These are phyloP conservation scores for Agaricales sp. DNA, from an alignment of 1,284 basidiomycete genomes.

Conservation along the genomic window DNA sequence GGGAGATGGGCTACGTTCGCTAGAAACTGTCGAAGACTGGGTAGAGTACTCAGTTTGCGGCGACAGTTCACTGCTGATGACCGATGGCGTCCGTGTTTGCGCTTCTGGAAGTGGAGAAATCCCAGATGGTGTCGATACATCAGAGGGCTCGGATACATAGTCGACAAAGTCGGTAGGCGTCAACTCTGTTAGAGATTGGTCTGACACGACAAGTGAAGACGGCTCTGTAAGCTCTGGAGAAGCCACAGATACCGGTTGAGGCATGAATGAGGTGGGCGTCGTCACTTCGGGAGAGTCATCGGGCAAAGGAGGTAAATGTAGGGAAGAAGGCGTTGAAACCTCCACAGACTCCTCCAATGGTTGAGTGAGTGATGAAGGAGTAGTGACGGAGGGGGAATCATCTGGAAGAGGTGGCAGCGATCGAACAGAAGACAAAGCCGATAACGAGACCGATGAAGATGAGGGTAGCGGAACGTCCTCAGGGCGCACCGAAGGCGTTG, in stretches of 20 bases:
- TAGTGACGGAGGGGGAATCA: constrained; percentile 1
- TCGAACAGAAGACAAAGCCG: not conserved
- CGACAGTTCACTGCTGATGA: too few species aligned
- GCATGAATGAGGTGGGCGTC: not conserved
- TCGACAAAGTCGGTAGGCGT: too few species aligned
- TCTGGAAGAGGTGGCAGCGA: constrained; percentile 1
- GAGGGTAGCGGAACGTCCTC: not conserved
- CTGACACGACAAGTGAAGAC: not conserved
- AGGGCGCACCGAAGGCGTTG: not conserved
- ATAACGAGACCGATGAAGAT: too few species aligned
- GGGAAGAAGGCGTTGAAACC: not conserved
- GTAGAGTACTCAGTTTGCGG: too few species aligned
- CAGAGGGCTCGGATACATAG: too few species aligned
- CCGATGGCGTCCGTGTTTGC: too few species aligned
- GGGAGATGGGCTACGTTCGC: too few species aligned
- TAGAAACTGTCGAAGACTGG: constrained; percentile 16
- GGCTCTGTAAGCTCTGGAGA: not conserved
- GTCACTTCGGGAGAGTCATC: not conserved
- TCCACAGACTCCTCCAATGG: constrained; percentile 17
- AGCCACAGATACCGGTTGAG: not conserved
- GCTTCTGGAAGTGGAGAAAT: too few species aligned
- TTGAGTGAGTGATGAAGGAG: constrained; percentile 25
- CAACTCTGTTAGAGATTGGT: not conserved
- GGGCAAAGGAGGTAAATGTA: not conserved
- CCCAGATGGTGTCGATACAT: constrained; percentile 61